A percentile compares a stretch with the other conserved stretches of the same genome.
phyloP scores from a whole-genome alignment of 148 eudicot genomes.

The Camellia japonica region DNA sequence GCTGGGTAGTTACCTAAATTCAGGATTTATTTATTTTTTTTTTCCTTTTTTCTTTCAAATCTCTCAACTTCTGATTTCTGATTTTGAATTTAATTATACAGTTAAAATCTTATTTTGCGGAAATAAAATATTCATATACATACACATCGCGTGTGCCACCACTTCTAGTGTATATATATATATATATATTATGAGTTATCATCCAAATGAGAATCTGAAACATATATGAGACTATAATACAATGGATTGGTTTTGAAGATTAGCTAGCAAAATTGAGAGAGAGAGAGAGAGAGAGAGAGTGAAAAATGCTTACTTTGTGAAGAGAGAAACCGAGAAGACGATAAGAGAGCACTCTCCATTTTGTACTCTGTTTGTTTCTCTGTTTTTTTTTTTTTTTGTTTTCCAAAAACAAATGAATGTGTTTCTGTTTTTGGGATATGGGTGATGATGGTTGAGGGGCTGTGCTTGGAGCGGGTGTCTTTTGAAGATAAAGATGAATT shows the following conservation, averaged over 20 bases:
- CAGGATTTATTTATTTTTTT: too few relatives aligned
- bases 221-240: background rate
- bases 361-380: conserved; percentile 12
- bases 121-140: too few relatives aligned
- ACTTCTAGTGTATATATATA: background rate
- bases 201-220: background rate
- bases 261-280: background rate
- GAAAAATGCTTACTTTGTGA: conserved; percentile 43
- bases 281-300: background rate
- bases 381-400: conserved; percentile 1
- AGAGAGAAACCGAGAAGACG: conserved; percentile 42
- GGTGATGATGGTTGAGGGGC: conserved; percentile 3
- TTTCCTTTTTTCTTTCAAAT: too few relatives aligned
- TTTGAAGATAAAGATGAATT: background rate
- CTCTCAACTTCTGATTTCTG: too few relatives aligned
- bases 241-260: background rate
- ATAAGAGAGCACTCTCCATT: conserved; percentile 67
- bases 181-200: background rate
- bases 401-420: conserved; percentile 4
- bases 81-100: too few relatives aligned
- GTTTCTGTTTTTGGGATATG: background rate
- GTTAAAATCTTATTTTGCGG: too few relatives aligned
- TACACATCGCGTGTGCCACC: too few relatives aligned
- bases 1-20: too few relatives aligned
- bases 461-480: conserved; percentile 6